These are phyloP conservation scores for Penicillium sp. DNA, from an alignment of 2,329 filamentous ascomycete genomes.

Conservation along the genomic window DNA sequence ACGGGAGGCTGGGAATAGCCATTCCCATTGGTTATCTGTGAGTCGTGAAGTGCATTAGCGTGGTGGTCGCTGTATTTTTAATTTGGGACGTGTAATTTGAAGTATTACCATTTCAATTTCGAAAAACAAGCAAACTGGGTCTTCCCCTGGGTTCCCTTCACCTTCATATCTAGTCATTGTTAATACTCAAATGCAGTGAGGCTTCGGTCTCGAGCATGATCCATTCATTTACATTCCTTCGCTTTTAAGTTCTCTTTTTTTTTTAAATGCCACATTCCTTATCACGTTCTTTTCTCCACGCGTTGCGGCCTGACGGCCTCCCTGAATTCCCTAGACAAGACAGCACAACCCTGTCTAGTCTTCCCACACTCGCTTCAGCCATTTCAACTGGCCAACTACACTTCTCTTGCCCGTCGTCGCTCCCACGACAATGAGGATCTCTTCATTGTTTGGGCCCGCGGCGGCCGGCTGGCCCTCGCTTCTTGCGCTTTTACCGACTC, in stretches of 20 bases:
- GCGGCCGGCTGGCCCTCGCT: constrained; percentile 41
- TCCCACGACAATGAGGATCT: constrained; percentile 44
- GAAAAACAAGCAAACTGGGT: constrained; percentile 3
- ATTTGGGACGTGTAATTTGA: constrained; percentile 7
- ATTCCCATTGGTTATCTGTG: constrained; percentile 3
- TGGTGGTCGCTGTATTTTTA: constrained; percentile 1
- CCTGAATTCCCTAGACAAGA: constrained; percentile 20
- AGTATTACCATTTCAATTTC: constrained; percentile 3
- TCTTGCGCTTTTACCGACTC: constrained; percentile 29
- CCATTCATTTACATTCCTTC: constrained; percentile 20
- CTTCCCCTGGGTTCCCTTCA: constrained; percentile 6
- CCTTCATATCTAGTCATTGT: constrained; percentile 30
- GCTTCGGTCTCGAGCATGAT: constrained; percentile 18
- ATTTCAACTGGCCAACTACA: constrained; percentile 8
- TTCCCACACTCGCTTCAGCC: constrained; percentile 17
- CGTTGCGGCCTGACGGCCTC: constrained; percentile 22
- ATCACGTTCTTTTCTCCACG: constrained; percentile 20
- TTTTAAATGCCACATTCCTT: constrained; percentile 17
- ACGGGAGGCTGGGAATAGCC: constrained; percentile 3
- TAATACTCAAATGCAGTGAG: constrained; percentile 23
- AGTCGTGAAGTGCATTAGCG: constrained; percentile 1
- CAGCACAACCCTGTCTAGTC: constrained; percentile 13
- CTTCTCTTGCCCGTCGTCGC: constrained; percentile 38
- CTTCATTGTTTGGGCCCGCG: constrained; percentile 47
- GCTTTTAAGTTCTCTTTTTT: constrained; percentile 5